Evolutionary conservation across 208 protist genomes (phyloP).

Genomic region (Acanthamoeba polyphaga): DNA sequence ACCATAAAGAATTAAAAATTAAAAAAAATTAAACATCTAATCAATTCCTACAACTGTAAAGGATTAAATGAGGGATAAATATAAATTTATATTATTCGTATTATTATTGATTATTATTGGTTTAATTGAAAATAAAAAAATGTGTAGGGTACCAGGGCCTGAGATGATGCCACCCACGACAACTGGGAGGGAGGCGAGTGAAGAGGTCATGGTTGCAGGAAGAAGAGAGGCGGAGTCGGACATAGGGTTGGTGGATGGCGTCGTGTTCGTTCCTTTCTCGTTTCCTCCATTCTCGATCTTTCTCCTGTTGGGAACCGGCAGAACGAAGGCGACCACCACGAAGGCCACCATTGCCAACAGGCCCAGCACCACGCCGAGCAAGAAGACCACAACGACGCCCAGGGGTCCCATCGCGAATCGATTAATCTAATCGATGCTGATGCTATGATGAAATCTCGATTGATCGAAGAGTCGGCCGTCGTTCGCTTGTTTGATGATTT

Average conservation of each 20-base stretch:
- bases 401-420: neutral
- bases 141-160: neutral
- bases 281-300: neutral
- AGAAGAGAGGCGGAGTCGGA: neutral
- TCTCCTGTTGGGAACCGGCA: neutral
- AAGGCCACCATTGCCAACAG: neutral
- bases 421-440: too few species aligned
- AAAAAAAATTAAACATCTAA: neutral
- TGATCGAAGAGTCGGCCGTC: too few species aligned
- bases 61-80: too few species aligned
- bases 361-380: neutral
- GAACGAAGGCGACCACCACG: conserved; percentile 3
- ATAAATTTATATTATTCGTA: too few species aligned
- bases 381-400: neutral
- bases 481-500: too few species aligned
- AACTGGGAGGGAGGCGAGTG: neutral
- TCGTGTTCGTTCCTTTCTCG: neutral
- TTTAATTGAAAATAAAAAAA: neutral
- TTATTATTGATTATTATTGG: too few species aligned
- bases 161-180: conserved; percentile 1
- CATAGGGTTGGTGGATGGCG: neutral
- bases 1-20: neutral
- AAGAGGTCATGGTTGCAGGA: neutral
- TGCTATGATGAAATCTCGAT: too few species aligned
- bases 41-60: too few species aligned